Percentiles rank a stretch among this genome's conserved stretches.
phyloP scores from a whole-genome alignment of 139 green algal genomes.

The Closterium sp. region DNA sequence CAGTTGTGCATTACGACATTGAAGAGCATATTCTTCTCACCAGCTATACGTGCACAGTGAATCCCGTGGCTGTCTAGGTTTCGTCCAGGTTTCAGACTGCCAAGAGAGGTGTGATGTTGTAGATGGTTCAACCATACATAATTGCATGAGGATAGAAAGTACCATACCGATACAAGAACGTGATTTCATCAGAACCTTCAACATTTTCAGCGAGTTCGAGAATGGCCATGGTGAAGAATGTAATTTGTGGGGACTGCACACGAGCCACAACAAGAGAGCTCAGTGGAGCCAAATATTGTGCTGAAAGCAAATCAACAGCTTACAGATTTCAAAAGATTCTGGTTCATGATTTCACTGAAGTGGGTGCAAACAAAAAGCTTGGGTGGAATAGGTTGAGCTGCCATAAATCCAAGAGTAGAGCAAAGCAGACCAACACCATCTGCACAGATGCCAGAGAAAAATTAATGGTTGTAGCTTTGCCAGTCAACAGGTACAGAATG shows the following conservation, averaged over 20 bases:
- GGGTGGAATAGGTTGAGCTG: neutral
- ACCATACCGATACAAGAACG: neutral
- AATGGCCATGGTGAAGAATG: neutral
- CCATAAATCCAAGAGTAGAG: conserved; percentile 15
- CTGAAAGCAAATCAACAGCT: neutral
- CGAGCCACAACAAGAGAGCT: neutral
- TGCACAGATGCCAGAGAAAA: neutral
- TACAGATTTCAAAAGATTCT: neutral
- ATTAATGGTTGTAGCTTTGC: neutral
- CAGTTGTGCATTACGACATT: neutral
- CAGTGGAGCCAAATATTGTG: neutral
- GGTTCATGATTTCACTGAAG: conserved; percentile 36
- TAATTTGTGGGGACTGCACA: neutral
- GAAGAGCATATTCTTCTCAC: neutral
- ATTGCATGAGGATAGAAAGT: neutral
- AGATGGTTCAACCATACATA: too few relatives aligned
- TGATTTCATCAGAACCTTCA: neutral
- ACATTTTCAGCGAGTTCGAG: neutral
- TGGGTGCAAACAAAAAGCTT: conserved; percentile 50
- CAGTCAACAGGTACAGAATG: neutral
- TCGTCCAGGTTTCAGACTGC: neutral
- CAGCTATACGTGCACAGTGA: neutral
- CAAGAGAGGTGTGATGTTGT: too few relatives aligned
- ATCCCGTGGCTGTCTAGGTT: neutral
- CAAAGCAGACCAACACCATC: conserved; percentile 47